Evolutionary conservation across 768 basidiomycete genomes (phyloP), one percentile per base, ranked within the genome.

Genomic region (Amanita rubescens): DNA sequence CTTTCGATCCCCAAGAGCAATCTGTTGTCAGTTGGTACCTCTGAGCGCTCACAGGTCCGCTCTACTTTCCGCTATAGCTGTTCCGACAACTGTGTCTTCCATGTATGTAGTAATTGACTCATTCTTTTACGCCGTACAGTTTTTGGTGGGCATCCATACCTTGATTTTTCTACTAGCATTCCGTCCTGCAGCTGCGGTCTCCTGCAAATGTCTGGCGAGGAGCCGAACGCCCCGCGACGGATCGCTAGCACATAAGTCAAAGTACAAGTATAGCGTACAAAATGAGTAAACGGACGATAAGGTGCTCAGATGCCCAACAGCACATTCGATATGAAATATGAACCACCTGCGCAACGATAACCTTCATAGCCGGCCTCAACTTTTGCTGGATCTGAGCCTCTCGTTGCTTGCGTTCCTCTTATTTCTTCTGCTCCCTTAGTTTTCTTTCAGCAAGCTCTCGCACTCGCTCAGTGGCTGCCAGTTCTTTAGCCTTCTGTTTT

Each of bases 351-450:
- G 53, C 67, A 69, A 14, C 55, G 58, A 61, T 67, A 66, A 7
- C 47, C 37, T 14, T 54, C 60, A 2, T 43, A 57, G 56, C 14
- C 59, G 54, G 64, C 66, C 65, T 24, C 55, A 54, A 52, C n/a
- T n/a, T n/a, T n/a, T 51, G 56, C 63, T 77, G 82, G 4, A 65
- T 70, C 57, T 65, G 63, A 4, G 60, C 71, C 53, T 83, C 82
- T 54, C 75, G 62, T 49, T 67, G 51, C 55, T 63, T 62, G 25
- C 58, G 55, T 24, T 51, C 32, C 51, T 57, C 59, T 51, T 55
- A 53, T 30, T 55, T 10, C 24, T 55, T 54, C 17, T 56, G 55
- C 20, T 54, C 60, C 14, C 59, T 52, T 30, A 30, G 27, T 30
- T 30, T 3, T 3, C 8, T 30, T 35, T 58, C 53, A 3, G 27